A percentile compares a stretch with the other conserved stretches of the same genome.
Evolutionary conservation across 352 stramenopile genomes (phyloP).

Genomic region (Phytophthora europaea): DNA sequence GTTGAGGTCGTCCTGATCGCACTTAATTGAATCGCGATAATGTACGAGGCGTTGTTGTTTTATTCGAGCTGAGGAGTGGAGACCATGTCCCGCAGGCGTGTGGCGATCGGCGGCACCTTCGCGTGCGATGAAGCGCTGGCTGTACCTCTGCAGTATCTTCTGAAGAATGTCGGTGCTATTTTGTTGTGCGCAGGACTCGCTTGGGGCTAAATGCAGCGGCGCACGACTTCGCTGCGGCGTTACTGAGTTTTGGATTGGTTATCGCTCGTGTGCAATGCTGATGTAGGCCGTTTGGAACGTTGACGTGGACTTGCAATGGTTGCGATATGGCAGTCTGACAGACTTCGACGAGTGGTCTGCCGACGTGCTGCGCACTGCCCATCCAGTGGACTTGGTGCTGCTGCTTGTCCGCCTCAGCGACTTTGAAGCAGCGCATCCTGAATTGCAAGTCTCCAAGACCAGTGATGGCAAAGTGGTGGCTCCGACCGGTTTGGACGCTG

Average conservation of each 20-base stretch:
- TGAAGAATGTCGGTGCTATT: slow-evolving; percentile 52
- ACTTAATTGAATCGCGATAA: slow-evolving; percentile 35
- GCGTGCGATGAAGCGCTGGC: slow-evolving; percentile 67
- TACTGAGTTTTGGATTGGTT: neutral
- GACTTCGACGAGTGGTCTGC: slow-evolving; percentile 45
- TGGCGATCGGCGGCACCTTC: slow-evolving; percentile 68
- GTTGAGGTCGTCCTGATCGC: slow-evolving; percentile 19
- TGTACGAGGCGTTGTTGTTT: slow-evolving; percentile 23
- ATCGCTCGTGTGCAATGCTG: slow-evolving; percentile 11
- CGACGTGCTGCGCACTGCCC: slow-evolving; percentile 16
- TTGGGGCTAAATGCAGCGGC: slow-evolving; percentile 5
- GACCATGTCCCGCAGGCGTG: slow-evolving; percentile 28
- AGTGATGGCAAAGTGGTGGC: neutral
- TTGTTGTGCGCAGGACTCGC: slow-evolving; percentile 3
- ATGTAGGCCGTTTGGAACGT: slow-evolving; percentile 37
- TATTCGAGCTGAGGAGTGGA: slow-evolving; percentile 14
- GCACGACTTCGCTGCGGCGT: neutral
- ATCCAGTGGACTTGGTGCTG: slow-evolving; percentile 53
- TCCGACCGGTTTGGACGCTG: neutral
- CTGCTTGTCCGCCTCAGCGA: slow-evolving; percentile 72
- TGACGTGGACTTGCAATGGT: slow-evolving; percentile 58
- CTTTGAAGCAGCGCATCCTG: slow-evolving; percentile 62
- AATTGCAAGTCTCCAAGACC: slow-evolving; percentile 38
- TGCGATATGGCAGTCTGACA: slow-evolving; percentile 60
- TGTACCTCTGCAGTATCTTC: slow-evolving; percentile 58